Evolutionary conservation across 176 grass and related monocot genomes (phyloP).

Genomic region (Tuctoria greenei): DNA sequence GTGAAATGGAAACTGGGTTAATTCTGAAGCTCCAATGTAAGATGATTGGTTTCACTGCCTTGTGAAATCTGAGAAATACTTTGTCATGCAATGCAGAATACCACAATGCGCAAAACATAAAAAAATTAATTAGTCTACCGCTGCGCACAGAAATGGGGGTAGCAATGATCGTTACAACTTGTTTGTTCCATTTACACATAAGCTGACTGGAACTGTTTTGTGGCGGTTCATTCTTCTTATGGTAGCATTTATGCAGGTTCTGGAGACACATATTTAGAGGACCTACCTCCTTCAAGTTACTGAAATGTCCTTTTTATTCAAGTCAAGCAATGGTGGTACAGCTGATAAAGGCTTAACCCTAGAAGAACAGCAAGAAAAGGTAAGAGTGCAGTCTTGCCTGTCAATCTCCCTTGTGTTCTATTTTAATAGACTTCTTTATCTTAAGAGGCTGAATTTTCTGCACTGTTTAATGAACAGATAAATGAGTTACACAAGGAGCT

Average conservation of each 20-base stretch:
- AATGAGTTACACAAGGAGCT: conserved; percentile 60
- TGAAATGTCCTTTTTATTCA: conserved; percentile 59
- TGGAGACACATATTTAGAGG: conserved; percentile 19
- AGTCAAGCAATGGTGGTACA: conserved; percentile 39
- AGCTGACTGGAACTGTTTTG: background rate
- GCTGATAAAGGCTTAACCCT: conserved; percentile 34
- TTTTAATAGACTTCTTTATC: background rate
- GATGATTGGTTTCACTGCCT: background rate
- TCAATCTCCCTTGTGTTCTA: background rate
- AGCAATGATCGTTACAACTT: background rate
- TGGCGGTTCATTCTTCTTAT: background rate
- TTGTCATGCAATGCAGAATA: background rate
- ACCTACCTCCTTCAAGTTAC: background rate
- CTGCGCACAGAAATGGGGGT: background rate
- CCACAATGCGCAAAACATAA: too few relatives aligned
- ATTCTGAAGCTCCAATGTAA: background rate
- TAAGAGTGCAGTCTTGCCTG: conserved; percentile 3
- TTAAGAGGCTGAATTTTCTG: conserved; percentile 3
- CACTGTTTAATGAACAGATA: conserved; percentile 42
- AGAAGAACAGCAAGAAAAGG: conserved; percentile 56
- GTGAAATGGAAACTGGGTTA: background rate
- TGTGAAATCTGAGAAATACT: background rate
- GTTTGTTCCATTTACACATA: background rate
- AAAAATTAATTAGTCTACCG: background rate
- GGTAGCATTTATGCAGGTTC: conserved; percentile 3